These are phyloP conservation scores for Fusarium poae DNA, from an alignment of 2,329 filamentous ascomycete genomes.

Conservation along the genomic window DNA sequence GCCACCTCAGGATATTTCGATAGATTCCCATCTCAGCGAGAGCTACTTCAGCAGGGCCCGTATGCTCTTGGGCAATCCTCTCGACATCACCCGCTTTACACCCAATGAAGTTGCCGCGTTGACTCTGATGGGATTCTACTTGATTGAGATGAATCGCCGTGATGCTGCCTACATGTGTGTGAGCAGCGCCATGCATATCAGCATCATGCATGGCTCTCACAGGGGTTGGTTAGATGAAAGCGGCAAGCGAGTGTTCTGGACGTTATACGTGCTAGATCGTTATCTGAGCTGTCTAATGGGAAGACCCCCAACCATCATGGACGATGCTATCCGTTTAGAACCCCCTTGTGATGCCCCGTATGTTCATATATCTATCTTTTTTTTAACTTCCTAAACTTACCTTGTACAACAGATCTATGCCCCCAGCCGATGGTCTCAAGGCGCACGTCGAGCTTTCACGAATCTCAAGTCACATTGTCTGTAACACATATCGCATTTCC, in stretches of 20 bases:
- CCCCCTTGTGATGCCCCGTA: constrained; percentile 58
- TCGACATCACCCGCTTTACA: constrained; percentile 58
- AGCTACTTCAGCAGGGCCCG: constrained; percentile 60
- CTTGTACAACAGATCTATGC: constrained; percentile 54
- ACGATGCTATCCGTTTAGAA: constrained; percentile 61
- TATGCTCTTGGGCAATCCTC: constrained; percentile 60
- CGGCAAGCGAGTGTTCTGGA: constrained; percentile 65
- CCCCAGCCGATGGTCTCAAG: constrained; percentile 58
- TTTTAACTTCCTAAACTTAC: constrained; percentile 1
- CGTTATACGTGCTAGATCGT: constrained; percentile 64
- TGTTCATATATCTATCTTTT: constrained; percentile 40
- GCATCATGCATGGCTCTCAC: constrained; percentile 63
- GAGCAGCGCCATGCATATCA: constrained; percentile 62
- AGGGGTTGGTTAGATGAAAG: constrained; percentile 59
- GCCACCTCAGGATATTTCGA: constrained; percentile 29
- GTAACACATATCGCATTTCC: constrained; percentile 60
- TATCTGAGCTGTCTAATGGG: constrained; percentile 65
- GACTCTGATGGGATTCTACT: constrained; percentile 63
- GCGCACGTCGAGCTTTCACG: constrained; percentile 62
- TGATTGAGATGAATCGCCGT: constrained; percentile 63
- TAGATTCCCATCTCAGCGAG: constrained; percentile 56
- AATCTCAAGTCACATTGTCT: constrained; percentile 63
- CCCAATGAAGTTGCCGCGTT: constrained; percentile 61
- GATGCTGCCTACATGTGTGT: constrained; percentile 64
- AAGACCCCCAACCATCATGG: constrained; percentile 60